A percentile compares a stretch with the other conserved stretches of the same genome.
Conservation (phyloP, 2,329 filamentous ascomycete genomes). For the Talaromyces amestolkiae region DNA sequence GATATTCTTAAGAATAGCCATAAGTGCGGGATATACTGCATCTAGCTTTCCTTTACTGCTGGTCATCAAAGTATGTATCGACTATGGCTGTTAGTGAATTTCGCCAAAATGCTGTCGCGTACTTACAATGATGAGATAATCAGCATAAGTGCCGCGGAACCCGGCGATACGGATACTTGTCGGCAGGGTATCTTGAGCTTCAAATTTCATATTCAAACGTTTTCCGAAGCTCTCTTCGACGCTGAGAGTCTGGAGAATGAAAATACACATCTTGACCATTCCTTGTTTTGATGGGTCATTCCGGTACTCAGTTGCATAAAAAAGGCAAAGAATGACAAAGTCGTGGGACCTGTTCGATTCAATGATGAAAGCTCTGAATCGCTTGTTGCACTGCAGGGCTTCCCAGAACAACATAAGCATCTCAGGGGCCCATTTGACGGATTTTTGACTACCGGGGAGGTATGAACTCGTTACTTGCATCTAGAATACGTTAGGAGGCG, state of each 20-base stretch:
- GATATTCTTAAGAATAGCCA: slow-evolving; percentile 92
- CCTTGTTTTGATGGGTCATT: slow-evolving; percentile 84
- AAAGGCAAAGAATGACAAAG: slow-evolving; percentile 84
- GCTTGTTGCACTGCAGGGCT: slow-evolving; percentile 92
- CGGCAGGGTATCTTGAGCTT: slow-evolving; percentile 83
- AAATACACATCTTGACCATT: slow-evolving; percentile 94
- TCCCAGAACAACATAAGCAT: slow-evolving; percentile 99
- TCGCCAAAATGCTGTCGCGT: background rate
- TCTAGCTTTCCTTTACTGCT: slow-evolving; percentile 86
- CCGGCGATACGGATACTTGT: slow-evolving; percentile 74
- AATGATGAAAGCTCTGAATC: slow-evolving; percentile 93
- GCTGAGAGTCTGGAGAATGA: slow-evolving; percentile 89
- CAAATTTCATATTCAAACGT: slow-evolving; percentile 84
- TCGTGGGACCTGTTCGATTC: slow-evolving; percentile 92
- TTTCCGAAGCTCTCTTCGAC: slow-evolving; percentile 87
- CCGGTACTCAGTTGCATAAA: slow-evolving; percentile 89
- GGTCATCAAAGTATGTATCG: slow-evolving; percentile 87
- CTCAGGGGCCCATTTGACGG: slow-evolving; percentile 84
- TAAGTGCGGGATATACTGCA: slow-evolving; percentile 84
- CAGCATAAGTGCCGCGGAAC: slow-evolving; percentile 87
- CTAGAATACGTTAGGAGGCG: slow-evolving; percentile 29
- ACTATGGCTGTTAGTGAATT: slow-evolving; percentile 52
- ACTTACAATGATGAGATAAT: slow-evolving; percentile 80
- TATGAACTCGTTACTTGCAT: slow-evolving; percentile 86
- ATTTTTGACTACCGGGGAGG: slow-evolving; percentile 76